Percentiles rank a stretch among this genome's conserved stretches.
These are phyloP conservation scores for Aspergillus coremiiformis DNA, from an alignment of 495 filamentous ascomycete genomes.

Conservation along the genomic window DNA sequence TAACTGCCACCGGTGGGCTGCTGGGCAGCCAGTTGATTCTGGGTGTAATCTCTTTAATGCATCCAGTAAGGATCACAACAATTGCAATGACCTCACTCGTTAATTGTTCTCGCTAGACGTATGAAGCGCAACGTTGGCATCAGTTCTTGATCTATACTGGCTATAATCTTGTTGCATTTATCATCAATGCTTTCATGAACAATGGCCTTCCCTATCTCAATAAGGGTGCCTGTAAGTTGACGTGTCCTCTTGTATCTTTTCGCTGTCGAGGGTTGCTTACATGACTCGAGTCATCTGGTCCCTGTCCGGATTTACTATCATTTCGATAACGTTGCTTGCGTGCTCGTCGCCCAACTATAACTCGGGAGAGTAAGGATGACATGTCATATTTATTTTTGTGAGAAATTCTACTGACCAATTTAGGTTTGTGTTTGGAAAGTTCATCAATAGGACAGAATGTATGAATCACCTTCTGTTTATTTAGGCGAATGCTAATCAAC, in stretches of 20 bases:
- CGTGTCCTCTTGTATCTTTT: neutral
- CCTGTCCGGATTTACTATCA: constrained; percentile 57
- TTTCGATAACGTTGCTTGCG: constrained; percentile 58
- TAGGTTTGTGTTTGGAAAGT: constrained; percentile 54
- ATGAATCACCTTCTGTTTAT: constrained; percentile 7
- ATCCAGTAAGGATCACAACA: constrained; percentile 25
- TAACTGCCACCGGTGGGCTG: constrained; percentile 43
- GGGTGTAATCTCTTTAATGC: constrained; percentile 52
- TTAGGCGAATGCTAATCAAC: constrained; percentile 9
- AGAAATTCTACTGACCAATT: constrained; percentile 30
- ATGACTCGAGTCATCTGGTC: constrained; percentile 51
- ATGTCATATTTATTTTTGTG: constrained; percentile 26
- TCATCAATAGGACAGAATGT: constrained; percentile 54
- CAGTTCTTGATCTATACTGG: constrained; percentile 67
- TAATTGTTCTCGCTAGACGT: constrained; percentile 27
- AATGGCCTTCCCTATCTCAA: constrained; percentile 56
- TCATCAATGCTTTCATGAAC: constrained; percentile 63
- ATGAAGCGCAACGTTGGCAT: constrained; percentile 56
- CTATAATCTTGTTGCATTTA: constrained; percentile 54
- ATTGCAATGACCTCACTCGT: neutral
- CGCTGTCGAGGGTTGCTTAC: neutral
- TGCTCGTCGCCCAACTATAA: constrained; percentile 56
- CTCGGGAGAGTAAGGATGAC: constrained; percentile 47
- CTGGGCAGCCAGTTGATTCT: constrained; percentile 52
- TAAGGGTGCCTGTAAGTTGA: constrained; percentile 42